These are phyloP conservation scores for Penicillium sp. DNA, from an alignment of 2,329 filamentous ascomycete species.

Conservation along the genomic window DNA sequence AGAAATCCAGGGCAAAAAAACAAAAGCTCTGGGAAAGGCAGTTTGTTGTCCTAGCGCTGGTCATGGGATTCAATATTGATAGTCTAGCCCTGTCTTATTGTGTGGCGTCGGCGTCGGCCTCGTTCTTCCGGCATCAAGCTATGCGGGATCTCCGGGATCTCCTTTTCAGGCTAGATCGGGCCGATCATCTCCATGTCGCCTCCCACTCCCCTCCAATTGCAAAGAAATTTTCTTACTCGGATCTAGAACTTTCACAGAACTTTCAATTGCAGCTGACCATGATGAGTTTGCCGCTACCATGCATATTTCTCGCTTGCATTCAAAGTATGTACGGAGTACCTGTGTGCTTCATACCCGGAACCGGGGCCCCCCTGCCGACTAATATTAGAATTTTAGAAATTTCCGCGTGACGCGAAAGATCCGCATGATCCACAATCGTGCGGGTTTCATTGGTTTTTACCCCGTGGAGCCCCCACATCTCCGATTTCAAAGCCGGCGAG, in stretches of 20 bases:
- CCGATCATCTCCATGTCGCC: neutral
- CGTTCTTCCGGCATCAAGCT: slow-evolving; percentile 1
- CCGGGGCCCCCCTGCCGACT: neutral
- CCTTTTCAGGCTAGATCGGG: neutral
- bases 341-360: neutral
- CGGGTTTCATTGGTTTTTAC: slow-evolving; percentile 4
- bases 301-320: neutral
- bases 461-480: neutral
- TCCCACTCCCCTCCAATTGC: neutral
- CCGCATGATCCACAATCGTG: slow-evolving; percentile 4
- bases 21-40: neutral
- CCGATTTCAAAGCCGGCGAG: slow-evolving; percentile 3
- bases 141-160: slow-evolving; percentile 2
- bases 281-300: neutral
- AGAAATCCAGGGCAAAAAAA: neutral
- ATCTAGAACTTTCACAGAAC: neutral
- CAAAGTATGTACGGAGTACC: neutral
- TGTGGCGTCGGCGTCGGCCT: neutral
- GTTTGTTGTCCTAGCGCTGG: neutral
- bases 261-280: neutral
- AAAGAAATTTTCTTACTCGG: neutral
- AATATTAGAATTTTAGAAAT: slow-evolving; percentile 5
- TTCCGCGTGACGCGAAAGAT: slow-evolving; percentile 3
- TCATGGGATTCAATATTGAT: neutral
- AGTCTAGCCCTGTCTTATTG: neutral